Percentiles rank a stretch among this genome's conserved stretches.
Evolutionary conservation across 805 yeast genomes (phyloP).

Genomic region (Starmerella potacharoeniae): DNA sequence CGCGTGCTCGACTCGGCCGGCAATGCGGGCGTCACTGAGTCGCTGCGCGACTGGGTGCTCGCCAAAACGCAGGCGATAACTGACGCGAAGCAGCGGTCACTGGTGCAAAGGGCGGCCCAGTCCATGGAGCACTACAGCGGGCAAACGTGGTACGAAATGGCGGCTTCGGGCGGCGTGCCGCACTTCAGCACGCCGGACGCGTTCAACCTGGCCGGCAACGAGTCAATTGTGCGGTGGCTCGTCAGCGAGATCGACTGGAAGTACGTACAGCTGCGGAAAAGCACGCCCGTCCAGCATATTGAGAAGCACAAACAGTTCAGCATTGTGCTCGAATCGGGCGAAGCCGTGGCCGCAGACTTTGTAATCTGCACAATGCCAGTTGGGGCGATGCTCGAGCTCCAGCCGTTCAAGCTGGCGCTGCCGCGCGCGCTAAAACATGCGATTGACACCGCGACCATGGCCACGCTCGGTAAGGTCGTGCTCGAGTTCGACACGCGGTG

Average conservation of each 20-base stretch:
- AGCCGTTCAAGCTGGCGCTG: conserved; percentile 43
- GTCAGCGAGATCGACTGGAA: conserved; percentile 30
- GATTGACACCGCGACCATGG: conserved; percentile 42
- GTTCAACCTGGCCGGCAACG: conserved; percentile 50
- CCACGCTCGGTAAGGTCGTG: conserved; percentile 59
- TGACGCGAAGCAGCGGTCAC: background rate
- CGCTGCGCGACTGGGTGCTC: conserved; percentile 2
- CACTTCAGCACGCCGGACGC: conserved; percentile 59
- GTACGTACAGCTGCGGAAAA: conserved; percentile 30
- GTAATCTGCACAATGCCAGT: conserved; percentile 66
- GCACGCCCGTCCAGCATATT: conserved; percentile 36
- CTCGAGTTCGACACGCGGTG: conserved; percentile 52
- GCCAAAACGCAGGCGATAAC: background rate
- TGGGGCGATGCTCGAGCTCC: conserved; percentile 43
- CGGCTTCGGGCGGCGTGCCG: conserved; percentile 55
- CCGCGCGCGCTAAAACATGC: conserved; percentile 34
- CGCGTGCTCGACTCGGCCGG: background rate
- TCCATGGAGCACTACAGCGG: conserved; percentile 72
- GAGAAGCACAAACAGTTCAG: conserved; percentile 22
- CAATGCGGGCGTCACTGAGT: background rate
- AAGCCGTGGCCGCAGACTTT: conserved; percentile 37
- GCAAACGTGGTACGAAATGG: conserved; percentile 48
- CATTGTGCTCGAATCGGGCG: conserved; percentile 28
- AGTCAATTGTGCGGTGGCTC: conserved; percentile 38
- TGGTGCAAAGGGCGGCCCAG: conserved; percentile 3